Percentiles rank a stretch among this genome's conserved stretches.
Conservation (phyloP, 2,329 filamentous ascomycete species). For the Pseudodiploospora longispora region DNA sequence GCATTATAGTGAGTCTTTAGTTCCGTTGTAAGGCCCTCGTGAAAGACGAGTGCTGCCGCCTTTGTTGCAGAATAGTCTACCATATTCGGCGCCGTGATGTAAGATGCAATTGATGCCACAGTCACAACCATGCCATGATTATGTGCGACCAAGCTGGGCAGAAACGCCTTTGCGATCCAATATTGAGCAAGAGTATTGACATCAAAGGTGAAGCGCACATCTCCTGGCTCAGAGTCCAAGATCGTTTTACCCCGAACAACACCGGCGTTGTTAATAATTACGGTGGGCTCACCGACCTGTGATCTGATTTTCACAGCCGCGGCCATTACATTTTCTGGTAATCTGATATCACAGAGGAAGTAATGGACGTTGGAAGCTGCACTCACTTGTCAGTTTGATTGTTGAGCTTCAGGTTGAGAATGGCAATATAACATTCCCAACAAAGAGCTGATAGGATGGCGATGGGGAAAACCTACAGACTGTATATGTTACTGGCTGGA, state of each 20-base stretch:
- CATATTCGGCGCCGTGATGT: slow-evolving; percentile 52
- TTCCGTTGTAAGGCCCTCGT: slow-evolving; percentile 56
- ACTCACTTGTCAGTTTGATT: neutral
- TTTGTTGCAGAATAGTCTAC: slow-evolving; percentile 63
- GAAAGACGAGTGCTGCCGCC: slow-evolving; percentile 57
- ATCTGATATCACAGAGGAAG: slow-evolving; percentile 64
- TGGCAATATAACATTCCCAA: too few relatives aligned
- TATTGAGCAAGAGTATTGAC: slow-evolving; percentile 64
- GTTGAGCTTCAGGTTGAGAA: too few relatives aligned
- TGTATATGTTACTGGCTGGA: slow-evolving; percentile 51
- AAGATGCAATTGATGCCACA: slow-evolving; percentile 57
- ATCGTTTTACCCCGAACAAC: slow-evolving; percentile 54
- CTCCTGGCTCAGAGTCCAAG: slow-evolving; percentile 46
- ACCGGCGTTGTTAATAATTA: slow-evolving; percentile 68
- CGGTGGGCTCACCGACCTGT: slow-evolving; percentile 54
- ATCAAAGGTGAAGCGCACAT: slow-evolving; percentile 60
- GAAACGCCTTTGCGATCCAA: slow-evolving; percentile 57
- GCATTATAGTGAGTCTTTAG: slow-evolving; percentile 53
- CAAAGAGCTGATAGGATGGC: too few relatives aligned
- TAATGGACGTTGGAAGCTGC: slow-evolving; percentile 49
- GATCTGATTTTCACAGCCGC: slow-evolving; percentile 45
- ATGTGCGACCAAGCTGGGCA: slow-evolving; percentile 52
- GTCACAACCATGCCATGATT: slow-evolving; percentile 71
- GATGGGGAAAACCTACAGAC: slow-evolving; percentile 29
- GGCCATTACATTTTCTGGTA: slow-evolving; percentile 40